Conservation (phyloP, 345 rosid genomes). For the Ricinus communis region DNA sequence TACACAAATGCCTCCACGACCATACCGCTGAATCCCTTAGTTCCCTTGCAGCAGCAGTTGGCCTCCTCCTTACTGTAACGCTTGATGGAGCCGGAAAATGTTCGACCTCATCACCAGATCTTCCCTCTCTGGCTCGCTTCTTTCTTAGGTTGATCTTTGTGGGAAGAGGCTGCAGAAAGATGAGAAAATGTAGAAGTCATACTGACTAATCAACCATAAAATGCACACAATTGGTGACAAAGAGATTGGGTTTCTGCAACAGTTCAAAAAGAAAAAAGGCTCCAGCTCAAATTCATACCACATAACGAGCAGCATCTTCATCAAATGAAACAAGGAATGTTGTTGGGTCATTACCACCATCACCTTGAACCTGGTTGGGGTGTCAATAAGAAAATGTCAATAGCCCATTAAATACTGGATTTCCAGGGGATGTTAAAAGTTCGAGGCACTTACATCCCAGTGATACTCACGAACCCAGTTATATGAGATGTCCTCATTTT, state of each 20-base stretch:
- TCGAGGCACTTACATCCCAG: conserved; percentile 77
- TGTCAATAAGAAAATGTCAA: conserved; percentile 12
- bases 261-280: neutral
- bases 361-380: conserved; percentile 59
- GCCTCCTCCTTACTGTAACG: conserved; percentile 67
- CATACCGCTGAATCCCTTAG: conserved; percentile 69
- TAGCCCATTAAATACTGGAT: conserved; percentile 4
- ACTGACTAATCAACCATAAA: conserved; percentile 6
- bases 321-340: conserved; percentile 82
- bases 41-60: conserved; percentile 59
- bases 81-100: conserved; percentile 81
- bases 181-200: conserved; percentile 2
- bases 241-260: neutral
- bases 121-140: conserved; percentile 86
- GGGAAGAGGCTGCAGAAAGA: conserved; percentile 76
- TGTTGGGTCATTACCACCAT: conserved; percentile 67
- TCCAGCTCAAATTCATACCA: conserved; percentile 45
- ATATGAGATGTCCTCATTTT: conserved; percentile 70
- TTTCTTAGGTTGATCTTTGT: conserved; percentile 74
- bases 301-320: conserved; percentile 69
- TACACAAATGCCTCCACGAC: conserved; percentile 10
- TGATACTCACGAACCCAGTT: conserved; percentile 90
- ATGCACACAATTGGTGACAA: neutral
- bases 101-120: conserved; percentile 77
- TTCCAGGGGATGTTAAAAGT: neutral